A percentile compares a stretch with the other conserved stretches of the same genome.
Conservation (phyloP, 352 stramenopile genomes). For the Pilasporangium apinafurcum region DNA sequence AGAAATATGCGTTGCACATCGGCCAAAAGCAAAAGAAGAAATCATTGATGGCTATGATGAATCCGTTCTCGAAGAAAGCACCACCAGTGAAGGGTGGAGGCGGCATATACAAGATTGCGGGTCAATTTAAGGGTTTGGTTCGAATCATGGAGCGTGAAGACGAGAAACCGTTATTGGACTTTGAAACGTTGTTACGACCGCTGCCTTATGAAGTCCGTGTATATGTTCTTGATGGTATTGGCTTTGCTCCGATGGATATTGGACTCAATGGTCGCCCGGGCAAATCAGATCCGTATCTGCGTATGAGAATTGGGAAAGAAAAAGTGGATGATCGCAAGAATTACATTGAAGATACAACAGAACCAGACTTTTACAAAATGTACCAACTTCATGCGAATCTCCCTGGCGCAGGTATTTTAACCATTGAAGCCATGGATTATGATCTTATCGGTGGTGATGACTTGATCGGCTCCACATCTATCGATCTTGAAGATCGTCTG, state of each 20-base stretch:
- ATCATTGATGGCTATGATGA: slow-evolving; percentile 52
- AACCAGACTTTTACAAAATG: slow-evolving; percentile 91
- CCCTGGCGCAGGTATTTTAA: slow-evolving; percentile 79
- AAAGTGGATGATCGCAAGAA: slow-evolving; percentile 89
- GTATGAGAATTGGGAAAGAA: slow-evolving; percentile 78
- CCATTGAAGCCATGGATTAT: slow-evolving; percentile 88
- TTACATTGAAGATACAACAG: slow-evolving; percentile 81
- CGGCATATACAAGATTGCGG: slow-evolving; percentile 73
- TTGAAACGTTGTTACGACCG: slow-evolving; percentile 58
- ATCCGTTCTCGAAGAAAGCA: slow-evolving; percentile 67
- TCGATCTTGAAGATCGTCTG: slow-evolving; percentile 91
- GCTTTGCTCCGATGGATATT: slow-evolving; percentile 85
- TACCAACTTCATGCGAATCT: slow-evolving; percentile 81
- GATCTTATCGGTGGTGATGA: slow-evolving; percentile 89
- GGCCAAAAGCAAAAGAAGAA: slow-evolving; percentile 73
- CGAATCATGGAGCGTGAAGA: slow-evolving; percentile 81
- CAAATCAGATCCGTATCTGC: slow-evolving; percentile 87
- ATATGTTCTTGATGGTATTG: slow-evolving; percentile 82
- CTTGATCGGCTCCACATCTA: slow-evolving; percentile 89
- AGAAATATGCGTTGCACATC: slow-evolving; percentile 84
- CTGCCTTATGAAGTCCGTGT: slow-evolving; percentile 82
- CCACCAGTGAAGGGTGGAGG: slow-evolving; percentile 23
- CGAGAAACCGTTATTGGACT: slow-evolving; percentile 69
- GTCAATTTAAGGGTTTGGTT: slow-evolving; percentile 90
- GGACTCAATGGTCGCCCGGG: slow-evolving; percentile 71